A percentile compares a stretch with the other conserved stretches of the same genome.
These are phyloP conservation scores for Asterochloris erici DNA, from an alignment of 139 green algal species.

Conservation along the genomic window DNA sequence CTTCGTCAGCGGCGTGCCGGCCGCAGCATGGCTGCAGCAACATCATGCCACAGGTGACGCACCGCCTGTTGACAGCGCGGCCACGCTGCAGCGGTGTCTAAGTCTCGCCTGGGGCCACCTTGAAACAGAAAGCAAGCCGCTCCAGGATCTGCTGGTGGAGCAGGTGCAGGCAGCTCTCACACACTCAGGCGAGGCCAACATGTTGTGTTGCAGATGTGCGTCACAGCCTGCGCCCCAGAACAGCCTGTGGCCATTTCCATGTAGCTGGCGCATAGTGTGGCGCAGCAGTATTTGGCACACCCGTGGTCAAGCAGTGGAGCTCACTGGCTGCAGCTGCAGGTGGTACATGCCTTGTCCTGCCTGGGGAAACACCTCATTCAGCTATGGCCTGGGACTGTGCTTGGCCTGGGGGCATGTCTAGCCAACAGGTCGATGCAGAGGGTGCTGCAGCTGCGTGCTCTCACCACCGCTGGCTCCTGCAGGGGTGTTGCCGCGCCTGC, in stretches of 20 bases:
- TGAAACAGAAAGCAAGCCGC: not conserved
- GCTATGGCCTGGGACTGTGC: no score
- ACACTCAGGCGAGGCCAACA: no score
- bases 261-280: no score
- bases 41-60: not conserved
- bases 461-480: not conserved
- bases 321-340: no score
- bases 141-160: not conserved
- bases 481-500: slow-evolving; percentile 45
- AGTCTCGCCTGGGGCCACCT: no score
- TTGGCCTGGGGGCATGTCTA: not conserved
- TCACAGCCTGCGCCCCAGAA: no score
- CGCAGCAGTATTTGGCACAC: no score
- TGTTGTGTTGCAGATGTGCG: not conserved
- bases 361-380: no score
- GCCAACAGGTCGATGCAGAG: not conserved
- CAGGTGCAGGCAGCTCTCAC: not conserved
- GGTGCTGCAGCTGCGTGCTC: not conserved
- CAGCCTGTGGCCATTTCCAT: no score
- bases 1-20: slow-evolving; percentile 53
- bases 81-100: no score
- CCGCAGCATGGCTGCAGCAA: not conserved
- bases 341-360: no score
- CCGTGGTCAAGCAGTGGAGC: no score
- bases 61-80: not conserved